Base-by-base conservation (phyloP, 345 rosid genomes). In the Eucalyptus shirleyi region DNA sequence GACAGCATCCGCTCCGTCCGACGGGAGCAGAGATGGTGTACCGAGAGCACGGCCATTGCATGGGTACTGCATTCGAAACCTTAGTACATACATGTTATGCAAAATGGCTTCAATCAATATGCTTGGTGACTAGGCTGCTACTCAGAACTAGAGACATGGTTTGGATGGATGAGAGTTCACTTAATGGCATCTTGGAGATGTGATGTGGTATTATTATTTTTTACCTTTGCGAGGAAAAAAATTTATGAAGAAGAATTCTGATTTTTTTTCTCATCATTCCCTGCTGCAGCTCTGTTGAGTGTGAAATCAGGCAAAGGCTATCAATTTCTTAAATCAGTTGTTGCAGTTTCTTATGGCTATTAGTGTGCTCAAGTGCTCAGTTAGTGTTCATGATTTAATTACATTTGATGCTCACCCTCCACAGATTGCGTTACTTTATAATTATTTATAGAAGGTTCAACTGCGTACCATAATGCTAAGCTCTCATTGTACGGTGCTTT, bases 41-140 rank as follows among this genome's bases (percentile, higher is more conserved):
- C 93, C 92, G 62, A 95, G 92, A 94, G 82, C 91, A 34, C 96
- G 95, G 90, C 91, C 94, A 88, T 90, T 91, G 87, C 98, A 95
- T 49, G 99, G 99, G 99, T 98, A 95, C 93, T 37, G 88, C 81
- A n/a, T 59, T 56, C 12, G 4, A 62, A 62, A 77, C 83, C 82
- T 87, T 44, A 26, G n/a, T 30, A 47, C 51, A 28, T 56, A 8
- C 50, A 45, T 30, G 81, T 62, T 45, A 53, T 60, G 80, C 77
- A 17, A 32, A 45, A 18, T 86, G 42, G 60, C 49, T 86, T 55
- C 10, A 1, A 86, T 30, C 47, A 23, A 51, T 51, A 50, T 86
- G 88, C 59, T 53, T 34, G 28, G 24, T 86, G 26, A 34, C 82
- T 72, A 5, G 82, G 82, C 82, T 16, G 82, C 82, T 19, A 72